Evolutionary conservation across 352 stramenopile genomes (phyloP), one percentile per base, ranked within the genome.

Genomic region (Discostella stelligera): DNA sequence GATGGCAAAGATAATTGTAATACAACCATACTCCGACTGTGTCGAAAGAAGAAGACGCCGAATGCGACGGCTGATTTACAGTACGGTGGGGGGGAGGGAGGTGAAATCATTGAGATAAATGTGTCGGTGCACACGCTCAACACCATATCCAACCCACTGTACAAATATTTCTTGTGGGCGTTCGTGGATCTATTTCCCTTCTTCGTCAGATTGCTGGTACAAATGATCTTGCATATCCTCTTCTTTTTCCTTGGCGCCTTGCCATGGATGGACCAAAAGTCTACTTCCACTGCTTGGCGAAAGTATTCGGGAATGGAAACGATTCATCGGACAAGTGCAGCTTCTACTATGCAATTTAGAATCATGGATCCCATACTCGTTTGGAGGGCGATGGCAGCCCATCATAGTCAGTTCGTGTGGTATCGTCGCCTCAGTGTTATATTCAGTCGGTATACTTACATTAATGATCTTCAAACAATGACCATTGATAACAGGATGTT

Each of bases 371-470:
- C 87, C 30, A 18, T 37, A 0, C 54, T 88, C 4, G 87, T 86
- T 55, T 97, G 97, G 90, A 89, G 83, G 13, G 94, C 93, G 0
- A 98, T 98, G 95, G 87, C 91, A 50, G 85, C 95, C 37, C 96
- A 98, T 71, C 61, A 80, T 25, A 97, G 91, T 76, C 96, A 98
- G 83, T 98, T 98, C 77, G 95, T 98, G 27, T 98, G 96, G 96
- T 98, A 98, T 79, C 94, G 96, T 50, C 93, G 94, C n/a, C 86
- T 98, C 6, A 98, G 97, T 73, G 93, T 98, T n/a, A 53, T 93
- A 9, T 98, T 98, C 73, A 97, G 93, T 37, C 90, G 95, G 46
- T 98, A 98, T 79, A 98, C 95, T 14, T 98, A 97, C 79, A 89
- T 97, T 55, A 93, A 93, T 64, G 63, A 82, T 27, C 32, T 87